Conservation (phyloP, 345 rosid species). For the Citrus hindsii region DNA sequence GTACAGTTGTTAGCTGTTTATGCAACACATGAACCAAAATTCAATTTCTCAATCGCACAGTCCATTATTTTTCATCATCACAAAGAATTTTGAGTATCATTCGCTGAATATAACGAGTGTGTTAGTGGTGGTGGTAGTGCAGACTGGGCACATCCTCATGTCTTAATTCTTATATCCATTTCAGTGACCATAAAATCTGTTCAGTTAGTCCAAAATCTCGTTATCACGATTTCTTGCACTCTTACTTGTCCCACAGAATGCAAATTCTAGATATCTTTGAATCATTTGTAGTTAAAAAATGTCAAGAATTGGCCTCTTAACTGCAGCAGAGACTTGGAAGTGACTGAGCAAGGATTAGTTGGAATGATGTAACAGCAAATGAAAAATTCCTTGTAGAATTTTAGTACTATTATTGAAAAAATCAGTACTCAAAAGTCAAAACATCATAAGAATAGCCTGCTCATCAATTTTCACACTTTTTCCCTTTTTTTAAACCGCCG, state of each 20-base stretch:
- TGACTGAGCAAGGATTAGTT: background rate
- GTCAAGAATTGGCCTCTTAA: background rate
- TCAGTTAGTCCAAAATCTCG: background rate
- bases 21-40: background rate
- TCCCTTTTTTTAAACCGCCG: background rate
- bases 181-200: background rate
- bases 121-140: background rate
- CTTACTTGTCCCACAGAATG: background rate
- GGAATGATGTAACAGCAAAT: background rate
- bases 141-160: background rate
- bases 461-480: background rate
- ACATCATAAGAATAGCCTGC: background rate
- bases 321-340: background rate
- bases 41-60: background rate
- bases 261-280: slow-evolving; percentile 1
- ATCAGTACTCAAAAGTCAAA: background rate
- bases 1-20: background rate
- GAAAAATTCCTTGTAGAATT: background rate
- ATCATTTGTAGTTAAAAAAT: background rate
- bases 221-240: background rate
- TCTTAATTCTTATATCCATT: background rate
- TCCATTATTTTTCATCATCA: background rate
- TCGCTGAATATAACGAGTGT: background rate
- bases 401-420: too few species aligned
- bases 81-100: background rate